Conservation (phyloP, 2,329 filamentous ascomycete species). For the Zelopaecilomyces penicillatus region DNA sequence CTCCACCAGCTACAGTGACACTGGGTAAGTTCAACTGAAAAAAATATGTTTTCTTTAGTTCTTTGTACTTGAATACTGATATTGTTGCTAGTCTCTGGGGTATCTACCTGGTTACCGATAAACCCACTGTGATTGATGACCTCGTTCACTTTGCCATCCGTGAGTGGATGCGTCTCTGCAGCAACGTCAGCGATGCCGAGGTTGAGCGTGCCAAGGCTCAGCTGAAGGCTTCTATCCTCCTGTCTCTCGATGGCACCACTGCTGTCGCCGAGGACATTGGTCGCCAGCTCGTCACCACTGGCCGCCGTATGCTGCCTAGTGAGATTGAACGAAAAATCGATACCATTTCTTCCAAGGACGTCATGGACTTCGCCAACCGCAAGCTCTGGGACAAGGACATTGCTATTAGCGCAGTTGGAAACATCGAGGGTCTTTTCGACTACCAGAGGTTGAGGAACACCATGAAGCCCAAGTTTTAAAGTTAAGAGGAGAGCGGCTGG, state of each 20-base stretch:
- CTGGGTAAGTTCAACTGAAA: conserved; percentile 58
- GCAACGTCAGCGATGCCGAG: conserved; percentile 80
- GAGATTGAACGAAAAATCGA: conserved; percentile 93
- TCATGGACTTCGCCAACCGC: conserved; percentile 91
- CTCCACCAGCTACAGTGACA: conserved; percentile 98
- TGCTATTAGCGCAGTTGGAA: conserved; percentile 85
- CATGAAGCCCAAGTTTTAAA: conserved; percentile 72
- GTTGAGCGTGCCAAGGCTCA: conserved; percentile 98
- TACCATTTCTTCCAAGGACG: conserved; percentile 85
- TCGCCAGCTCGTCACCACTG: conserved; percentile 95
- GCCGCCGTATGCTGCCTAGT: conserved; percentile 78
- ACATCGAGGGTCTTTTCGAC: conserved; percentile 77
- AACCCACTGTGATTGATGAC: conserved; percentile 80
- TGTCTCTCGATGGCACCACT: conserved; percentile 95
- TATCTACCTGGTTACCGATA: conserved; percentile 95
- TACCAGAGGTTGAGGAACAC: conserved; percentile 74
- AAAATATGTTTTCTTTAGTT: background rate
- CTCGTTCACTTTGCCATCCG: conserved; percentile 96
- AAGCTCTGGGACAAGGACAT: conserved; percentile 98
- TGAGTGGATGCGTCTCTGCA: conserved; percentile 93
- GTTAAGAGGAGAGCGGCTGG: conserved; percentile 18
- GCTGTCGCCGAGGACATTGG: conserved; percentile 97
- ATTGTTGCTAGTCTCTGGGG: conserved; percentile 73
- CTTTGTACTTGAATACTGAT: conserved; percentile 15
- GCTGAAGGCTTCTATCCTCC: conserved; percentile 95